These are phyloP conservation scores for Takashimella tepidaria DNA, from an alignment of 1,284 basidiomycete genomes.

Conservation along the genomic window DNA sequence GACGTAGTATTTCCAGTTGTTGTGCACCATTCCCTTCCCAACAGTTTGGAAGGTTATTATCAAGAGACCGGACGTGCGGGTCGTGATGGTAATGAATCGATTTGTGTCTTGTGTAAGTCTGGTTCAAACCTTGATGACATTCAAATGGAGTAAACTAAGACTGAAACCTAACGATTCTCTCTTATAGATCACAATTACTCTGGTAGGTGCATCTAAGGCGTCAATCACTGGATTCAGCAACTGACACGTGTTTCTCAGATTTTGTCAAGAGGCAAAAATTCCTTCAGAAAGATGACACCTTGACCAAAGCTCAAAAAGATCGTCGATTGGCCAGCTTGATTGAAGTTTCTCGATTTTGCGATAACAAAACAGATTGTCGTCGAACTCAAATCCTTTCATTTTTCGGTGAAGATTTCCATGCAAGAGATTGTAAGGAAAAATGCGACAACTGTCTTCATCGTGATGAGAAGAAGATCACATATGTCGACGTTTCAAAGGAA, in stretches of 20 bases:
- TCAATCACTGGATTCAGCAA: background rate
- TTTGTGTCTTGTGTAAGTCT: conserved; percentile 56
- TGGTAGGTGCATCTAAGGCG: too few relatives aligned
- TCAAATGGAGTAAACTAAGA: background rate
- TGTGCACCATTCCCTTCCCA: conserved; percentile 67
- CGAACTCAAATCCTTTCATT: conserved; percentile 68
- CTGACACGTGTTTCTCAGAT: background rate
- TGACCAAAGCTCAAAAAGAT: conserved; percentile 53
- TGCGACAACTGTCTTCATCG: conserved; percentile 46
- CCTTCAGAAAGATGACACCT: background rate
- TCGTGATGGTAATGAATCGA: conserved; percentile 63
- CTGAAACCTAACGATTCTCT: conserved; percentile 31
- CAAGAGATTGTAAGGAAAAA: conserved; percentile 38
- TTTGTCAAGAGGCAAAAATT: background rate
- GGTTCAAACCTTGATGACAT: too few relatives aligned
- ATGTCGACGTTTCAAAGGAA: conserved; percentile 39
- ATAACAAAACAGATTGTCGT: conserved; percentile 79
- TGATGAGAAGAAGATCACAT: conserved; percentile 24
- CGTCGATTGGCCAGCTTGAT: conserved; percentile 57
- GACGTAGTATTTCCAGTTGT: conserved; percentile 56
- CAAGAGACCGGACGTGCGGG: conserved; percentile 84
- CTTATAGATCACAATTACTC: conserved; percentile 55
- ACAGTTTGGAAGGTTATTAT: conserved; percentile 67
- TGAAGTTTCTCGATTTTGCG: conserved; percentile 68
- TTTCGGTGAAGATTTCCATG: conserved; percentile 47